A percentile compares a stretch with the other conserved stretches of the same genome.
Conservation (phyloP, 192 early-diverging fungal genomes). For the Coemansia sp. region DNA sequence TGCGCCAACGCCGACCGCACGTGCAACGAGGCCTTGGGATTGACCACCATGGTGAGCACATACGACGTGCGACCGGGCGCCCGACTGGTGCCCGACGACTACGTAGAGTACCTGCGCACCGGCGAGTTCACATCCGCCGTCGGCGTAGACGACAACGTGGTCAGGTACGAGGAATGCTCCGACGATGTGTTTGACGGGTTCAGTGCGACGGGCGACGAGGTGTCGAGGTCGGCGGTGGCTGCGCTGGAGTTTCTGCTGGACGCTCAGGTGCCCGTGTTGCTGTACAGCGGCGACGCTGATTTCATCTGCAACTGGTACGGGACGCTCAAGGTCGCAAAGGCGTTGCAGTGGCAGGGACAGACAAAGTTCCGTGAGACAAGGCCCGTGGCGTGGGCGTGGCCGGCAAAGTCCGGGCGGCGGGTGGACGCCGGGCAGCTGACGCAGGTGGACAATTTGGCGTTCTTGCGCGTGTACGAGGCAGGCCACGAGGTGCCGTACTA, state of each 20-base stretch:
- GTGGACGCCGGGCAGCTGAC: conserved; percentile 60
- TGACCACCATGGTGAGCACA: conserved; percentile 65
- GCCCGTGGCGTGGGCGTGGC: conserved; percentile 38
- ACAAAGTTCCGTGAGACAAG: conserved; percentile 14
- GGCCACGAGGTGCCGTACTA: conserved; percentile 92
- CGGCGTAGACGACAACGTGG: conserved; percentile 43
- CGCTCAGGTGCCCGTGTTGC: conserved; percentile 55
- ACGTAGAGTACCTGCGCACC: conserved; percentile 57
- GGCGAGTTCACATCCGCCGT: conserved; percentile 51
- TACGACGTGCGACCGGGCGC: conserved; percentile 58
- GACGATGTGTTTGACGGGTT: conserved; percentile 49
- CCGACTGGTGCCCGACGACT: conserved; percentile 60
- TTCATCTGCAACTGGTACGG: conserved; percentile 75
- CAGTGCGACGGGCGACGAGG: conserved; percentile 47
- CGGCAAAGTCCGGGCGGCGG: conserved; percentile 19
- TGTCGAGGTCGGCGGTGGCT: conserved; percentile 43
- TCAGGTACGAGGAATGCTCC: conserved; percentile 52
- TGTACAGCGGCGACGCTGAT: conserved; percentile 82
- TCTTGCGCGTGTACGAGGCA: conserved; percentile 79
- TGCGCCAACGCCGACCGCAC: conserved; percentile 33
- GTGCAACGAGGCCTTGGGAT: conserved; percentile 39
- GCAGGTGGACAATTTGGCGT: conserved; percentile 66
- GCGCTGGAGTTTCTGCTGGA: conserved; percentile 57
- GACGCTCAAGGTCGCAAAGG: conserved; percentile 31
- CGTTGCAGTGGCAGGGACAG: conserved; percentile 54